Evolutionary conservation across 257 asterid genomes (phyloP), one percentile per base, ranked within the genome.

Genomic region (Linaria vulgaris): DNA sequence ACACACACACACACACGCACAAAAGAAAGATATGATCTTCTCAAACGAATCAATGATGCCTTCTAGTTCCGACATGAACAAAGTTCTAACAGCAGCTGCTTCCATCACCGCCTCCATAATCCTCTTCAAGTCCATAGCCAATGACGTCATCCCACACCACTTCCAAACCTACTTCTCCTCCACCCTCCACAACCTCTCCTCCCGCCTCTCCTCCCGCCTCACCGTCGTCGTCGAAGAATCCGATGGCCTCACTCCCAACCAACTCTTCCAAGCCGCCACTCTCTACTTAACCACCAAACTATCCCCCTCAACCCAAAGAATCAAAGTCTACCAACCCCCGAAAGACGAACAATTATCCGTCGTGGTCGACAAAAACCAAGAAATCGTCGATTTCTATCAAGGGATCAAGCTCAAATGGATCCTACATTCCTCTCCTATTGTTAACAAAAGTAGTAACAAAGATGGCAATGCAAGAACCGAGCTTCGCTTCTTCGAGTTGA

Each of bases 221-320:
- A 72, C 80, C 15, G 74, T 90, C 23, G 82, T 90, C 48, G 66
- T 90, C 3, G 83, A 90, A 50, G 90, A 87, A 25, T 83, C 65
- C 75, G 89, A 90, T 15, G 95, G 84, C 68, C 82, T 90, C 19
- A 73, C 91, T 5, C 24, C 84, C 46, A 90, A 90, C 64, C 87
- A 80, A 7, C 73, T 87, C 79, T 90, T 85, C 57, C 78, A 77
- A 0, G 81, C 88, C 0, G 81, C 86, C 61, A 80, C 68, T 49
- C 12, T 74, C 16, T 90, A 87, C 51, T 73, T 90, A 5, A 78
- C 79, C 78, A 61, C 88, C 30, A 80, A 75, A 52, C 72, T 87
- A 69, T 78, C 86, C 41, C 56, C 76, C 48, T 78, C 78, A 64
- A 78, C 86, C 0, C 76, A n/a, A 0, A 71, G 88, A 50, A 85